Conservation (phyloP, 345 rosid genomes). For the Salix suchowensis region DNA sequence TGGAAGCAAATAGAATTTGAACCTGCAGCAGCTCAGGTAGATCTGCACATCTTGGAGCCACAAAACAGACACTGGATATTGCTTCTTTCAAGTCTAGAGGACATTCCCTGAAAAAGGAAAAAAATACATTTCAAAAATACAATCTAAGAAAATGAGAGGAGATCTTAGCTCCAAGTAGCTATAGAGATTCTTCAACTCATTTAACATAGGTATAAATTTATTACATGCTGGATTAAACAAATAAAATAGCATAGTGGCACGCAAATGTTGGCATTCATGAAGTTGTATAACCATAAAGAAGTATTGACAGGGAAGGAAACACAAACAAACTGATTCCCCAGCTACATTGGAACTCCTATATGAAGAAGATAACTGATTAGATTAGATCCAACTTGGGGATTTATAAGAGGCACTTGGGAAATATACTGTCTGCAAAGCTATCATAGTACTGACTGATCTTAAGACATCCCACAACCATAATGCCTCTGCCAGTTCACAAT, state of each 20-base stretch:
- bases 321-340: background rate
- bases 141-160: constrained; percentile 2
- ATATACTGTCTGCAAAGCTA: background rate
- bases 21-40: constrained; percentile 86
- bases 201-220: background rate
- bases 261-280: background rate
- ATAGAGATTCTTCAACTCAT: background rate
- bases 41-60: constrained; percentile 98
- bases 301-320: background rate
- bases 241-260: background rate
- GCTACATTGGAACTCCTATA: background rate
- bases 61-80: constrained; percentile 87
- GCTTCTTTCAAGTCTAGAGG: constrained; percentile 96
- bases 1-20: constrained; percentile 70
- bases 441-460: background rate
- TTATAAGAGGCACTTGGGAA: background rate
- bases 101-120: constrained; percentile 67
- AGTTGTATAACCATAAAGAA: background rate
- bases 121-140: background rate
- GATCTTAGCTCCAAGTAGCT: background rate
- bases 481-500: background rate
- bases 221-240: constrained; percentile 4
- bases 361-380: background rate
- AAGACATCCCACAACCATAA: background rate
- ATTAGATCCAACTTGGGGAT: background rate